These are phyloP conservation scores for Ustilago nuda DNA, from an alignment of 1,284 basidiomycete species.

Conservation along the genomic window DNA sequence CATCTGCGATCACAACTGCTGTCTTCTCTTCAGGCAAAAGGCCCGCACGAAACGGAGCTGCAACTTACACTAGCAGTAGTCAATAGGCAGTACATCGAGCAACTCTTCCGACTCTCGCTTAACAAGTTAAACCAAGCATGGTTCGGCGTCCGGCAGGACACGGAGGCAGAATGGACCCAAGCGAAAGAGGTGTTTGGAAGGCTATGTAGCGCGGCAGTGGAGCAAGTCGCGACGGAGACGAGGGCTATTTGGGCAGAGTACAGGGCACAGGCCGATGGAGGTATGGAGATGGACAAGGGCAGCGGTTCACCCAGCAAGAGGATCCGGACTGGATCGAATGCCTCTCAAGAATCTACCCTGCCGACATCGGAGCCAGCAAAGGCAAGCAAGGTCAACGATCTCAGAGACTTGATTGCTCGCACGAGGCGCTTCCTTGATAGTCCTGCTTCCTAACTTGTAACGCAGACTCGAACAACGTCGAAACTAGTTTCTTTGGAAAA, in stretches of 20 bases:
- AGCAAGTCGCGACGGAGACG: constrained; percentile 30
- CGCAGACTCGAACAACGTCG: not conserved
- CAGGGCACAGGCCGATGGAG: not conserved
- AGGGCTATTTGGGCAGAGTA: constrained; percentile 17
- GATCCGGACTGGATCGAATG: not conserved
- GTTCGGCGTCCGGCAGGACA: constrained; percentile 14
- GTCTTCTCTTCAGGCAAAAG: constrained; percentile 5
- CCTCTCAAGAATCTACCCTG: not conserved
- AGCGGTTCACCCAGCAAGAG: constrained; percentile 2
- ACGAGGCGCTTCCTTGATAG: constrained; percentile 35
- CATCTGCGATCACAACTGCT: constrained; percentile 22
- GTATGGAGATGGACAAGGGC: not conserved
- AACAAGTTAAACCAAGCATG: constrained; percentile 22
- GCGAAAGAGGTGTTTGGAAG: constrained; percentile 8
- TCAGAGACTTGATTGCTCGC: constrained; percentile 30
- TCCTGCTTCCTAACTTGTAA: not conserved
- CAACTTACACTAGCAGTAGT: constrained; percentile 5
- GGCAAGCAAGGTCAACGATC: constrained; percentile 13
- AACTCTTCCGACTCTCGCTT: constrained; percentile 27
- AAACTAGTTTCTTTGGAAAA: not conserved
- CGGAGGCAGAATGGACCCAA: constrained; percentile 5
- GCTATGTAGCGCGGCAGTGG: constrained; percentile 25
- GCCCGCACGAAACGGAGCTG: not conserved
- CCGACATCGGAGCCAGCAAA: not conserved
- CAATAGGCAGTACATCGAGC: constrained; percentile 18